Evolutionary conservation across 2,329 filamentous ascomycete genomes (phyloP), one percentile per base, ranked within the genome.

Genomic region (Chaetomium olivaceum): DNA sequence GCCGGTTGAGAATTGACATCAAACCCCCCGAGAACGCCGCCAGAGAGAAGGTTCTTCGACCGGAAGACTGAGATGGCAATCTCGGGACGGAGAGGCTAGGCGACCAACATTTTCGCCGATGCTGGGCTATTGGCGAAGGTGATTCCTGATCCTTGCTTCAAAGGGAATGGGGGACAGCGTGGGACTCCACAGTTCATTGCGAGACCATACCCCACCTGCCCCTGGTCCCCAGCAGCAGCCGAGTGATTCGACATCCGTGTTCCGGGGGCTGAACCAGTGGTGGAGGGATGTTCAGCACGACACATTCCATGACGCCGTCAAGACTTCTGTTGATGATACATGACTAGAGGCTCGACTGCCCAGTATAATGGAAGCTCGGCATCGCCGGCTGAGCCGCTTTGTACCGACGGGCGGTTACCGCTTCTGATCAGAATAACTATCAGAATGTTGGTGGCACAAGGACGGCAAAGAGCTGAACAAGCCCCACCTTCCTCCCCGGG

Each of bases 51-150:
- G n/a, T 25, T 39, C 31, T 48, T 52, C 14, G 27, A n/a, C 16
- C 7, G 56, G 56, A 23, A 21, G 39, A 58, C 46, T 31, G 51
- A 21, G 8, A 33, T 52, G 21, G 58, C 25, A 61, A 52, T 61
- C 57, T 58, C 63, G 51, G 9, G 25, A 36, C n/a, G 33, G n/a
- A 11, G 36, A 43, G 23, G 56, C 50, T 60, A 55, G 8, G 12
- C 50, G 29, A 29, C 46, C 19, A 55, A 12, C 56, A n/a, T 36
- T 33, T 23, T 16, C 31, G 27, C 25, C 62, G 39, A 56, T n/a
- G 58, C 52, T 31, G 51, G 50, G 55, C 43, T 61, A 64, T 64
- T 61, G 63, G 63, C 39, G 21, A 52, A 51, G 31, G n/a, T 14
- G 23, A 21, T 36, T 21, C 29, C n/a, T 58, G n/a, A 57, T 52